A percentile compares a stretch with the other conserved stretches of the same genome.
These are phyloP conservation scores for Colletotrichum sp. DNA, from an alignment of 2,329 filamentous ascomycete species.

Conservation along the genomic window DNA sequence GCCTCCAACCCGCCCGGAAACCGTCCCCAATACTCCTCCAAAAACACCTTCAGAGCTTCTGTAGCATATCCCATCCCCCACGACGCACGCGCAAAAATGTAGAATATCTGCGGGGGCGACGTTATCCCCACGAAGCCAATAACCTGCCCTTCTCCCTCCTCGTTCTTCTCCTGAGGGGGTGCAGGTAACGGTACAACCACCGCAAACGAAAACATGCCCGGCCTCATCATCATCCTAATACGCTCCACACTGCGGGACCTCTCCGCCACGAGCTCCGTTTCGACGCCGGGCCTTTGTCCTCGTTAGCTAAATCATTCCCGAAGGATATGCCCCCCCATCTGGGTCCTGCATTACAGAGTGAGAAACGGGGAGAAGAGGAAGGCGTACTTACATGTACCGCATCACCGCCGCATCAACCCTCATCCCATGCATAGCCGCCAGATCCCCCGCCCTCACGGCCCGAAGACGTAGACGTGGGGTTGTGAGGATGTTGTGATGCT, in stretches of 20 bases:
- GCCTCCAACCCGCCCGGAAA: background rate
- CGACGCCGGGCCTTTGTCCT: background rate
- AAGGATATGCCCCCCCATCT: rapidly evolving
- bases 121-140: background rate
- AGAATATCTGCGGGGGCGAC: background rate
- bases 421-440: background rate
- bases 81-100: background rate
- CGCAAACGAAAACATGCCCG: background rate
- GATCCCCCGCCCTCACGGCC: background rate
- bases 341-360: no score
- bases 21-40: background rate
- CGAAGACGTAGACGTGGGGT: background rate
- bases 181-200: rapidly evolving
- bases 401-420: background rate
- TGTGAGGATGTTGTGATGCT: background rate
- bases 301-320: background rate
- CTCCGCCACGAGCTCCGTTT: background rate
- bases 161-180: background rate
- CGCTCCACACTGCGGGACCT: background rate
- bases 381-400: background rate
- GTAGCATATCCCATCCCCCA: background rate
- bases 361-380: rapidly evolving
- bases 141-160: background rate
- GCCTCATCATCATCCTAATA: background rate
- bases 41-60: background rate